Percentiles rank a stretch among this genome's conserved stretches.
phyloP scores from a whole-genome alignment of 2,329 filamentous ascomycete genomes.

The Xylariaceae sp. region DNA sequence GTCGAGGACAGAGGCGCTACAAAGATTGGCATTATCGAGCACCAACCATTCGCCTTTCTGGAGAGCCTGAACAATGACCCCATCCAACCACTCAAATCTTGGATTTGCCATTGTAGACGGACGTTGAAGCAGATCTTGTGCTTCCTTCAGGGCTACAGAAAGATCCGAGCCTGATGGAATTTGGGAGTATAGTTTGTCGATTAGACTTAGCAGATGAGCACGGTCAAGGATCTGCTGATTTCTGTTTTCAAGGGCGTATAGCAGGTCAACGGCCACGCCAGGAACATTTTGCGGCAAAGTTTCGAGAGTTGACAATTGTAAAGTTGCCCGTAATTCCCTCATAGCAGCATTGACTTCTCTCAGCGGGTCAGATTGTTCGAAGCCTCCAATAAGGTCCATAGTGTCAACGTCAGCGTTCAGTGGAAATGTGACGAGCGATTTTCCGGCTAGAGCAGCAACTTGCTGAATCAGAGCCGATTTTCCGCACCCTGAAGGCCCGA shows the following conservation, averaged over 20 bases:
- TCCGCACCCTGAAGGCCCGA: conserved; percentile 78
- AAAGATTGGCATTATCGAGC: conserved; percentile 95
- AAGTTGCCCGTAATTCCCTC: conserved; percentile 35
- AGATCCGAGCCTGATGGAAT: conserved; percentile 46
- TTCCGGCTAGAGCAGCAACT: conserved; percentile 74
- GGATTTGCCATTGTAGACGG: conserved; percentile 63
- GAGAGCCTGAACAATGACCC: conserved; percentile 82
- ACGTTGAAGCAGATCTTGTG: conserved; percentile 47
- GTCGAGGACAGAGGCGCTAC: conserved; percentile 90
- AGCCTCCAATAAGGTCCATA: conserved; percentile 94
- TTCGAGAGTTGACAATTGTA: conserved; percentile 48
- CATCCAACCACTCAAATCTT: conserved; percentile 94
- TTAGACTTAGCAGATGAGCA: conserved; percentile 36
- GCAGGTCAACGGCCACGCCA: conserved; percentile 44
- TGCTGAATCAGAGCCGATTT: conserved; percentile 79
- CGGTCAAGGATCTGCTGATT: conserved; percentile 39
- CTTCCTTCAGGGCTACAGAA: conserved; percentile 44
- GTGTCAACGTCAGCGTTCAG: conserved; percentile 95
- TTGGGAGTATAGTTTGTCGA: conserved; percentile 39
- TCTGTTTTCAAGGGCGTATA: conserved; percentile 46
- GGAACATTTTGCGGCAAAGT: conserved; percentile 47
- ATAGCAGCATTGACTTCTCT: conserved; percentile 64
- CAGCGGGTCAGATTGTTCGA: conserved; percentile 85
- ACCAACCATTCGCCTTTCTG: conserved; percentile 87
- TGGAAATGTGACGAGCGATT: conserved; percentile 73